Evolutionary conservation across 305 asterid genomes (phyloP), one percentile per base, ranked within the genome.

Genomic region (Ajuga reptans): DNA sequence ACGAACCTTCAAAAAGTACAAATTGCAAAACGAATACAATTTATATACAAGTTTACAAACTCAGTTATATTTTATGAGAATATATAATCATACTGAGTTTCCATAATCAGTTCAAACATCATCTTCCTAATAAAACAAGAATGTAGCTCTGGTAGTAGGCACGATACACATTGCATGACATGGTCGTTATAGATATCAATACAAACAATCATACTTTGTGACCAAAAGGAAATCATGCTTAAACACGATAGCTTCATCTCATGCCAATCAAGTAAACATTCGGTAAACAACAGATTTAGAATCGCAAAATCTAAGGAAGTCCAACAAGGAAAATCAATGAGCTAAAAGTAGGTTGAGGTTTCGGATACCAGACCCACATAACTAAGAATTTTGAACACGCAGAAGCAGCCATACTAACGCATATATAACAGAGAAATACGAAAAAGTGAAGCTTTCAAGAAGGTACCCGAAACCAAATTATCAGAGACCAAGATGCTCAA

Each of bases 271-370:
- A n/a, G n/a, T n/a, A n/a, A n/a, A 46, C 17, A 24, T 4, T 27
- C 5, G n/a, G 6, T 9, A 24, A 5, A 15, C 56, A 41, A 59
- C 8, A 10, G 60, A 62, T 9, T 34, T 27, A 43, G 0, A 14
- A 9, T 29, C 0, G 11, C 6, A 15, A 2, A 21, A 43, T 15
- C 11, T 9, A 10, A 47, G 7, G 41, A 12, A 4, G 50, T 10
- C n/a, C 63, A 56, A 17, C 31, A 18, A 14, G 4, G 49, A 14
- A 31, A 6, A 31, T n/a, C 5, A 10, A 55, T 3, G 24, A 68
- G 9, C 54, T 43, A 33, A 14, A 75, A 33, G 16, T 21, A 33
- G 68, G 49, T 62, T 62, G 29, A 51, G 71, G 56, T 69, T 59
- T 7, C 27, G 61, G 66, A 42, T 36, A 27, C 42, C 43, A 21